Percentiles rank a stretch among this genome's conserved stretches.
phyloP scores from a whole-genome alignment of 257 asterid genomes.

The Solanum dulcamara region DNA sequence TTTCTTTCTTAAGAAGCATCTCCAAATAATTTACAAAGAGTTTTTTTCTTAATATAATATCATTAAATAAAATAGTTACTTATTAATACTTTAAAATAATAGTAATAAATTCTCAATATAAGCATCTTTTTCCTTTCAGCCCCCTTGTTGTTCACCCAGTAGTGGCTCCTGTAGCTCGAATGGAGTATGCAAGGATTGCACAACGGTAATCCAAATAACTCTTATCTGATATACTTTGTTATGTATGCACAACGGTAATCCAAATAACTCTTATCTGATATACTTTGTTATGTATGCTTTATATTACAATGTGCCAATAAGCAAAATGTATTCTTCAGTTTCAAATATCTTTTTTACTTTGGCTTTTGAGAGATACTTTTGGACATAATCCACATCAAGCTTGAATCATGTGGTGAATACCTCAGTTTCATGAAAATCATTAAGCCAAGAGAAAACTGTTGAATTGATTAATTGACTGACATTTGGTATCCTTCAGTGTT shows the following conservation, averaged over 20 bases:
- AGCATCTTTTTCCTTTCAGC: constrained; percentile 38
- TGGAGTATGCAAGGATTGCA: constrained; percentile 72
- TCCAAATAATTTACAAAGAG: not conserved
- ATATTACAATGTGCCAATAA: not conserved
- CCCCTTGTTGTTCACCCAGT: constrained; percentile 75
- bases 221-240: not conserved
- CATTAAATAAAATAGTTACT: not conserved
- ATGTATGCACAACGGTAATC: constrained; percentile 40
- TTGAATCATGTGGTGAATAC: not conserved
- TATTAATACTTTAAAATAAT: not conserved
- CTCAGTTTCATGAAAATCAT: not conserved
- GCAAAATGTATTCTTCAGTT: not conserved
- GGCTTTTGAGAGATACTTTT: not conserved
- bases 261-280: not conserved
- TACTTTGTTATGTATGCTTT: not conserved
- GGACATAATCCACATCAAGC: not conserved
- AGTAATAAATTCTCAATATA: not conserved
- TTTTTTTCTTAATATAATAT: not conserved
- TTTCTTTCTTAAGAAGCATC: not conserved
- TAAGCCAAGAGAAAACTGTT: not conserved
- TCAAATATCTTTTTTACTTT: not conserved
- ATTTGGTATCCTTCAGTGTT: constrained; percentile 54
- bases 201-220: constrained; percentile 52
- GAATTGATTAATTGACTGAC: constrained; percentile 10
- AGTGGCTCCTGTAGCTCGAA: constrained; percentile 62